phyloP scores from a whole-genome alignment of 2,329 filamentous ascomycete species.

The Fusarium coicis region DNA sequence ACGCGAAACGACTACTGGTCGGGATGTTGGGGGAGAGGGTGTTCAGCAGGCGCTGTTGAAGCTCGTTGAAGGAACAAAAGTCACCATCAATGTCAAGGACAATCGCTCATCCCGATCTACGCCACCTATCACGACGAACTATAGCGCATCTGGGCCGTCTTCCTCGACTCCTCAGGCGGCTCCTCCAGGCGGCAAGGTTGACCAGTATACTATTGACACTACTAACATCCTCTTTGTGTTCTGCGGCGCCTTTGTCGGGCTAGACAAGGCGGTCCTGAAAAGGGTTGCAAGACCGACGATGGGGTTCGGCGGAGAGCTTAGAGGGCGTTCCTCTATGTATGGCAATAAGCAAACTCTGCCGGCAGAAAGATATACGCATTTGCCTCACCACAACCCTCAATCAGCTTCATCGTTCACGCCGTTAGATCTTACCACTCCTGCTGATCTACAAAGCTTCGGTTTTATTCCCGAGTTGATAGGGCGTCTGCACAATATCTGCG shows the following conservation, averaged over 20 bases:
- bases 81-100: slow-evolving; percentile 90
- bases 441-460: slow-evolving; percentile 84
- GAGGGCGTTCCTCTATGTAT: slow-evolving; percentile 62
- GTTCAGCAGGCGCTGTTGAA: slow-evolving; percentile 96
- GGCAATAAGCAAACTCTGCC: slow-evolving; percentile 70
- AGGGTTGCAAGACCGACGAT: slow-evolving; percentile 88
- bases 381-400: slow-evolving; percentile 63
- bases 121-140: slow-evolving; percentile 64
- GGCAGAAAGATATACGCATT: slow-evolving; percentile 66
- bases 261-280: slow-evolving; percentile 87
- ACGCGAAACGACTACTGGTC: slow-evolving; percentile 85
- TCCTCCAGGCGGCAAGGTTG: slow-evolving; percentile 63
- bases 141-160: slow-evolving; percentile 56
- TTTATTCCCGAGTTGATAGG: slow-evolving; percentile 97
- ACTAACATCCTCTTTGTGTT: slow-evolving; percentile 98
- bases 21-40: slow-evolving; percentile 95
- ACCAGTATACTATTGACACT: slow-evolving; percentile 83
- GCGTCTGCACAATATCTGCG: slow-evolving; percentile 90
- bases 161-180: slow-evolving; percentile 58
- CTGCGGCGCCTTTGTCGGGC: slow-evolving; percentile 91
- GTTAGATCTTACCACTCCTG: slow-evolving; percentile 78
- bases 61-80: slow-evolving; percentile 93
- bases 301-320: slow-evolving; percentile 88
- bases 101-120: slow-evolving; percentile 69
- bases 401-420: slow-evolving; percentile 59